Percentiles rank a stretch among this genome's conserved stretches.
Evolutionary conservation across 2,329 filamentous ascomycete species (phyloP).

Genomic region (Colletotrichum incanum): DNA sequence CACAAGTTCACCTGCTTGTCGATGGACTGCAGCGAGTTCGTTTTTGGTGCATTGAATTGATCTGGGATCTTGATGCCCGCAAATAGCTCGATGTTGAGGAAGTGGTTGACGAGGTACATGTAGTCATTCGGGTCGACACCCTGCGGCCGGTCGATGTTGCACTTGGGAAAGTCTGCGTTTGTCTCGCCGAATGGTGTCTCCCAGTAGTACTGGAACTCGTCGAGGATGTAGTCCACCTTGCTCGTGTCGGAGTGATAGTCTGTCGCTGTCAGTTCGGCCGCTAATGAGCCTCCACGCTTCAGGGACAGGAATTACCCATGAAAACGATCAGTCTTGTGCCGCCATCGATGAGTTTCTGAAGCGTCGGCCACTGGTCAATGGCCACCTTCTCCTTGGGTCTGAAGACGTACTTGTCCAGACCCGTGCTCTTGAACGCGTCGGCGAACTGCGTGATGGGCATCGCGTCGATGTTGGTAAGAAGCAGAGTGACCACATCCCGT

Average conservation of each 20-base stretch:
- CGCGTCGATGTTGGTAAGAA: constrained; percentile 75
- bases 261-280: constrained; percentile 49
- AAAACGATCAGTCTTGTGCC: constrained; percentile 79
- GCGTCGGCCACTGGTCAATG: constrained; percentile 77
- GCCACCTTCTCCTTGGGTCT: constrained; percentile 59
- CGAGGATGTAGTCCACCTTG: constrained; percentile 73
- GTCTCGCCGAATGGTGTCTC: constrained; percentile 81
- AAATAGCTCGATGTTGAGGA: constrained; percentile 52
- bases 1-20: constrained; percentile 50
- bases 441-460: constrained; percentile 70
- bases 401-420: constrained; percentile 72
- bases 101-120: constrained; percentile 64
- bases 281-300: not conserved
- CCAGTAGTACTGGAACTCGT: constrained; percentile 78
- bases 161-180: constrained; percentile 73
- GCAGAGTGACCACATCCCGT: constrained; percentile 74
- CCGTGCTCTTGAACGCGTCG: constrained; percentile 67
- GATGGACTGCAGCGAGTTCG: constrained; percentile 55
- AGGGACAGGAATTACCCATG: constrained; percentile 66
- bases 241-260: constrained; percentile 71
- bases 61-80: constrained; percentile 56
- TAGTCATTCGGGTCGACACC: constrained; percentile 55
- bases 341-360: constrained; percentile 74
- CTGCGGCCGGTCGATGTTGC: constrained; percentile 74
- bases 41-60: constrained; percentile 49